Evolutionary conservation across 768 basidiomycete genomes (phyloP), one percentile per base, ranked within the genome.

Genomic region (Rhodosporidiobolus sp.): DNA sequence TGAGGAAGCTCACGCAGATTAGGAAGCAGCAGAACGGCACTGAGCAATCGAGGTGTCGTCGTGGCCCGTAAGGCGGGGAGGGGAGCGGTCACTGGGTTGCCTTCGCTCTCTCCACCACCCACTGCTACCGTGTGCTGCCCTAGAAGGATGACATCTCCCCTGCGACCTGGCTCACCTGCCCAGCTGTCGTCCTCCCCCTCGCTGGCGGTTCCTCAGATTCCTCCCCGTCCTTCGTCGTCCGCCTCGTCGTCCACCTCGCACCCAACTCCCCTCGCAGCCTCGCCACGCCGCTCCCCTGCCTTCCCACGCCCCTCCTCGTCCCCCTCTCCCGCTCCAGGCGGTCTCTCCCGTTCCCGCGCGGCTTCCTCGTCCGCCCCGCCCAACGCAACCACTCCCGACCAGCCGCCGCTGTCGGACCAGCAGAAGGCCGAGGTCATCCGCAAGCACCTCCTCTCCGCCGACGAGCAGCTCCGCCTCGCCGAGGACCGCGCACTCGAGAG

Each of bases 361-460:
- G 24, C 49, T 24, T 52, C 50, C 11, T 6, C n/a, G 14, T n/a
- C 38, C 43, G 43, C 28, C 43, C 7, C 10, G 35, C 52, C 20
- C 20, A 20, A 34, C 43, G 38, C 38, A 26, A 5, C 43, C 43
- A n/a, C 56, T 17, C 24, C 35, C 4, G 32, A 24, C 35, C 38
- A 59, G 43, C n/a, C 38, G 17, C 58, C 38, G 48, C 75, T 92
- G 35, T 85, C 90, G 0, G 89, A 89, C 30, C 90, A 91, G 73
- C 91, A 94, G 79, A 96, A 92, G 82, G 88, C 88, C 5, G 87
- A 86, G 77, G 86, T 96, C 3, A 81, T 97, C 26, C 83, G 89
- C 60, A 86, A 87, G 66, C 93, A 96, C 81, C 84, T 97, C 26
- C 88, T 94, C 19, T 86, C 87, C 14, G 87, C 86, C 38, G 87